A percentile compares a stretch with the other conserved stretches of the same genome.
phyloP scores from a whole-genome alignment of 148 eudicot genomes.

The Fagopyrum tataricum region DNA sequence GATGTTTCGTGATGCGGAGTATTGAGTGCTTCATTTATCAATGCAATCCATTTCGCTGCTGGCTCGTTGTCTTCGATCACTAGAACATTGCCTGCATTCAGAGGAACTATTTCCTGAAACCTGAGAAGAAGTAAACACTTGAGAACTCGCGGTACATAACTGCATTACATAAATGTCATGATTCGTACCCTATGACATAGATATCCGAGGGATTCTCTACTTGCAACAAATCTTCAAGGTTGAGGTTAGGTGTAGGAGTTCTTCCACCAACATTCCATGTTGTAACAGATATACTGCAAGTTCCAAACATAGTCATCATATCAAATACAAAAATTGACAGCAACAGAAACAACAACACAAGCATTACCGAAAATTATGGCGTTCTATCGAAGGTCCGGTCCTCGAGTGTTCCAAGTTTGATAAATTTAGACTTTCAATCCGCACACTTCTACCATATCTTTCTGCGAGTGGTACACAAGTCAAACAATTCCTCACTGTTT shows the following conservation, averaged over 20 bases:
- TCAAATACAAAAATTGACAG: not conserved
- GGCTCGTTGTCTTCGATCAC: constrained; percentile 82
- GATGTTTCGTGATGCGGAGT: constrained; percentile 30
- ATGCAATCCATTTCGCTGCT: constrained; percentile 79
- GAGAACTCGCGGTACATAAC: too few species aligned
- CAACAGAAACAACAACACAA: not conserved
- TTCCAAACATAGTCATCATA: not conserved
- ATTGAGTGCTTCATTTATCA: constrained; percentile 75
- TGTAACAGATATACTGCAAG: constrained; percentile 54
- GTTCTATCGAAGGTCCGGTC: constrained; percentile 36
- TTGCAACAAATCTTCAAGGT: constrained; percentile 74
- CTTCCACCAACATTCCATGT: constrained; percentile 98
- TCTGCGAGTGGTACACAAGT: constrained; percentile 36
- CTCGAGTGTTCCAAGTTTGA: constrained; percentile 48
- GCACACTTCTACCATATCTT: constrained; percentile 31
- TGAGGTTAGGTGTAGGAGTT: constrained; percentile 48
- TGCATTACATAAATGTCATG: too few species aligned
- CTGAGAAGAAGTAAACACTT: constrained; percentile 21
- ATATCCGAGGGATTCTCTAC: constrained; percentile 67
- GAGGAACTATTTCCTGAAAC: constrained; percentile 92
- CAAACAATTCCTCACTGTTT: not conserved
- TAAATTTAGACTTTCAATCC: constrained; percentile 58
- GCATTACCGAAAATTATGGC: constrained; percentile 52
- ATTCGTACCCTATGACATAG: constrained; percentile 67
- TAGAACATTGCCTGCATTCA: constrained; percentile 79